phyloP scores from a whole-genome alignment of 2,329 filamentous ascomycete genomes.

The Colletotrichum australisinense region DNA sequence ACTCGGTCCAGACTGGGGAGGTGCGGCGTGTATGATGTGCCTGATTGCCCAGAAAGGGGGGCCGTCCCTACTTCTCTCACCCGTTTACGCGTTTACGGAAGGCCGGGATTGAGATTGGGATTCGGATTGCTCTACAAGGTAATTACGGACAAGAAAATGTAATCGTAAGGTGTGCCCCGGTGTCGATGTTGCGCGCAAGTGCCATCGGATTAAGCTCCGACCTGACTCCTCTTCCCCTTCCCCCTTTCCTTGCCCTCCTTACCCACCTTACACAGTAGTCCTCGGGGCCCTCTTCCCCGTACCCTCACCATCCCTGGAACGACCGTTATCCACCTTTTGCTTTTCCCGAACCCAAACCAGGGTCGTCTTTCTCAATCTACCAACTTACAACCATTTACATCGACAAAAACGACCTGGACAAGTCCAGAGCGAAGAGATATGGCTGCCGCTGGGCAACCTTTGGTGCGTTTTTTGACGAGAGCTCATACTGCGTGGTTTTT shows the following conservation, averaged over 20 bases:
- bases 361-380: background rate
- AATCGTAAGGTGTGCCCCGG: background rate
- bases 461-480: background rate
- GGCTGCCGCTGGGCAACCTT: background rate
- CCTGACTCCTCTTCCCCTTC: background rate
- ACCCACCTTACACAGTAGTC: too few relatives aligned
- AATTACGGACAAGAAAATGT: background rate
- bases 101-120: background rate
- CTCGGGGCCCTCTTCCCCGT: background rate
- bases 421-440: background rate
- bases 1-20: background rate
- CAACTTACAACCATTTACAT: background rate
- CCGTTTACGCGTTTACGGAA: too few relatives aligned
- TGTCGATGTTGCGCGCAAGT: background rate
- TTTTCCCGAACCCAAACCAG: background rate
- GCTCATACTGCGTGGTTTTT: background rate
- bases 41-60: background rate
- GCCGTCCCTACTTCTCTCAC: background rate
- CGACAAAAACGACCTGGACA: background rate
- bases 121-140: background rate
- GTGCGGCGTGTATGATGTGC: background rate
- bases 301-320: background rate
- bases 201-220: conserved; percentile 19
- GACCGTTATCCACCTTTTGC: background rate
- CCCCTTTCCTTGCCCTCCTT: background rate